phyloP scores from a whole-genome alignment of 73 alveolate species.

The Paraurostyla sp. region DNA sequence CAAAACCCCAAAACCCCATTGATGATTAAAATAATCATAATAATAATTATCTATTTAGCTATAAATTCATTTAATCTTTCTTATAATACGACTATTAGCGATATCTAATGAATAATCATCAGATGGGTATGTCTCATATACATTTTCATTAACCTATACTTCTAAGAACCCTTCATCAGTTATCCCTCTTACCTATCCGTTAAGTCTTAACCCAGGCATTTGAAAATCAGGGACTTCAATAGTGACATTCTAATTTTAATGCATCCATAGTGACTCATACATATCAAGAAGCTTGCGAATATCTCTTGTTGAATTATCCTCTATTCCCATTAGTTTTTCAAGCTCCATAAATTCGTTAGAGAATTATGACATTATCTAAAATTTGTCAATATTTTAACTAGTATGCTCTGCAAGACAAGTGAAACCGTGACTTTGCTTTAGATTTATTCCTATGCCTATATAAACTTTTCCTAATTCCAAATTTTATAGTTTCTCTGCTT shows the following conservation, averaged over 20 bases:
- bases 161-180: constrained; percentile 20
- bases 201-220: neutral
- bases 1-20: neutral
- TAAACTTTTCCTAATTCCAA: neutral
- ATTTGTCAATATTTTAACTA: neutral
- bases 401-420: constrained; percentile 4
- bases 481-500: neutral
- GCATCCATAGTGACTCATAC: constrained; percentile 10
- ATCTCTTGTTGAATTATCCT: neutral
- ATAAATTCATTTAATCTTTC: constrained; percentile 1
- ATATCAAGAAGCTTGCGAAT: neutral
- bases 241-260: neutral
- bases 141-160: neutral
- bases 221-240: neutral
- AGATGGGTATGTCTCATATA: constrained; percentile 4
- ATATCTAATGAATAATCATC: constrained; percentile 31
- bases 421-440: neutral
- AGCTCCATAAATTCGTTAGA: neutral
- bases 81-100: neutral
- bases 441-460: constrained; percentile 4
- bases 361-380: neutral
- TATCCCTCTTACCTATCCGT: neutral
- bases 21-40: too few species aligned
- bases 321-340: neutral
- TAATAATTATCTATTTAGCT: neutral